Conservation (phyloP, 1,284 basidiomycete genomes). For the Trametes hirsuta region DNA sequence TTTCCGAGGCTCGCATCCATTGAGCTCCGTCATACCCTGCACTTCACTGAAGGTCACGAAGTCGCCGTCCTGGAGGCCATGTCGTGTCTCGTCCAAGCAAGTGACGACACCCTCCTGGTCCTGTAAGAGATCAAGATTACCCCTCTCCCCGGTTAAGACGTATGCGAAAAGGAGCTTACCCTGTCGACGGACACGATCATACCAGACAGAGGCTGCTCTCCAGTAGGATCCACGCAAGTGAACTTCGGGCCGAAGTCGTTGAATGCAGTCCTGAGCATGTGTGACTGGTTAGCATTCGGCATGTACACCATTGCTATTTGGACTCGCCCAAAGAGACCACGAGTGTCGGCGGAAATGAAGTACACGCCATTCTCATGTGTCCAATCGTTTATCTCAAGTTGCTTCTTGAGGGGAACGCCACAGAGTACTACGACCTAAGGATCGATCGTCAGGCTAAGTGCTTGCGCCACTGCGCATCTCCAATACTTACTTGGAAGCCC, state of each 20-base stretch:
- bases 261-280: slow-evolving; percentile 77
- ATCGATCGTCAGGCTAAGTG: slow-evolving; percentile 8
- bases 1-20: slow-evolving; percentile 90
- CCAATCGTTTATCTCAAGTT: slow-evolving; percentile 95
- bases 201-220: slow-evolving; percentile 91
- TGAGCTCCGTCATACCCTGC: slow-evolving; percentile 93
- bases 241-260: slow-evolving; percentile 97
- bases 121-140: slow-evolving; percentile 41
- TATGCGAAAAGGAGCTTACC: slow-evolving; percentile 42
- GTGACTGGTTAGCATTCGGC: not conserved
- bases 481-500: slow-evolving; percentile 79
- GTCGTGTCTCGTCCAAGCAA: slow-evolving; percentile 95
- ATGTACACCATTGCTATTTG: not conserved
- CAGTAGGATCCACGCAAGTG: slow-evolving; percentile 93
- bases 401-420: slow-evolving; percentile 77
- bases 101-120: slow-evolving; percentile 91
- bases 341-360: slow-evolving; percentile 92
- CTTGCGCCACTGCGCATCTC: not conserved
- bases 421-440: slow-evolving; percentile 87
- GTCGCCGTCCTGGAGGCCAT: slow-evolving; percentile 97
- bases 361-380: slow-evolving; percentile 87
- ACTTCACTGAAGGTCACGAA: slow-evolving; percentile 98
- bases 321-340: slow-evolving; percentile 91
- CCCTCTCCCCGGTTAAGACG: not conserved
- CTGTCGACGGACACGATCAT: slow-evolving; percentile 95